These are phyloP conservation scores for Paspalum notatum DNA, from an alignment of 176 grass and related monocot genomes.

Conservation along the genomic window DNA sequence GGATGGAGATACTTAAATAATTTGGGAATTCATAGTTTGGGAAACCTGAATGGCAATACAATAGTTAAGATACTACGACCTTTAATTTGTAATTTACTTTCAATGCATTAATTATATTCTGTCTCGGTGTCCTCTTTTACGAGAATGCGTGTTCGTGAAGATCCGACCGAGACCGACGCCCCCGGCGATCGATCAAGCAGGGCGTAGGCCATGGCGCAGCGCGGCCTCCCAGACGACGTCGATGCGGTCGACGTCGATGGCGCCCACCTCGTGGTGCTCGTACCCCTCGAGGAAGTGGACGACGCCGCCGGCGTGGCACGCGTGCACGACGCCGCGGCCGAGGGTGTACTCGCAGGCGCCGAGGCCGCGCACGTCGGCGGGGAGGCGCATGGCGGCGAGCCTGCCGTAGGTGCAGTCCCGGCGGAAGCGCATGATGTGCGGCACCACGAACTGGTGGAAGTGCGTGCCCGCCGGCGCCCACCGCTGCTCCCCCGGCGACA, in stretches of 20 bases:
- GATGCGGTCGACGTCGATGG: conserved; percentile 65
- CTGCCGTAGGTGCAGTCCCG: conserved; percentile 38
- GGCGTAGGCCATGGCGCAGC: conserved; percentile 57
- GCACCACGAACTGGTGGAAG: conserved; percentile 79
- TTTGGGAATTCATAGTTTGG: no score
- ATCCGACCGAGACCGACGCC: no score
- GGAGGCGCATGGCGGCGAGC: conserved; percentile 59
- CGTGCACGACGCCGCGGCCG: conserved; percentile 59
- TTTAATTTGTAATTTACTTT: no score
- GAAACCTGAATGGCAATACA: no score
- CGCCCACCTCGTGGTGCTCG: conserved; percentile 64
- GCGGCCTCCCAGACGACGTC: conserved; percentile 66
- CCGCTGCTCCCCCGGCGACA: conserved; percentile 49
- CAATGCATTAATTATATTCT: no score
- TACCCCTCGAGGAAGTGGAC: conserved; percentile 66
- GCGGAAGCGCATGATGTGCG: conserved; percentile 56
- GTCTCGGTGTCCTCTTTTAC: no score
- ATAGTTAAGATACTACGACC: no score
- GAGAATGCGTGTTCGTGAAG: no score
- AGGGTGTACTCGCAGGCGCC: conserved; percentile 71
- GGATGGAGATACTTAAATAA: no score
- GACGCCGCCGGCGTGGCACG: conserved; percentile 69
- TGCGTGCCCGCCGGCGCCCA: conserved; percentile 64
- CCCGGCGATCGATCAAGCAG: no score
- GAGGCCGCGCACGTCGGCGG: conserved; percentile 53